These are phyloP conservation scores for Neurospora sp. DNA, from an alignment of 495 filamentous ascomycete genomes.

Conservation along the genomic window DNA sequence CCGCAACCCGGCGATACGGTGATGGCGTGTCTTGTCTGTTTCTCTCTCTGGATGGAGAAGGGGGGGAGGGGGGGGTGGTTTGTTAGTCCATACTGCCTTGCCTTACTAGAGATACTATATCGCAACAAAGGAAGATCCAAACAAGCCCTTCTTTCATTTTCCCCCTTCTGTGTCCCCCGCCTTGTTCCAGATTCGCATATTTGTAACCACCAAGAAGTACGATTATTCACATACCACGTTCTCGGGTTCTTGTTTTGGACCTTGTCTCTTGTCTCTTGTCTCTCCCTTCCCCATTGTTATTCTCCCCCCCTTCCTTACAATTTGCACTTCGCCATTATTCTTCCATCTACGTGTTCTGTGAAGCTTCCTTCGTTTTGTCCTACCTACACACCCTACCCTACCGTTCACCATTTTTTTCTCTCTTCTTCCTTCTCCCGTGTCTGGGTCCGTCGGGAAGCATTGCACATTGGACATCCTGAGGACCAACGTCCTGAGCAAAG, in stretches of 20 bases:
- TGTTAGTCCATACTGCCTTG: neutral
- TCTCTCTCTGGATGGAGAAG: neutral
- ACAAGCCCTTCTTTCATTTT: neutral
- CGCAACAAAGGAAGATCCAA: neutral
- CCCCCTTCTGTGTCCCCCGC: neutral
- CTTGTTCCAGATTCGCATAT: neutral
- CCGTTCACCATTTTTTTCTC: neutral
- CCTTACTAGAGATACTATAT: no score
- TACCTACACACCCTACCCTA: neutral
- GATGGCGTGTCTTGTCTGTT: neutral
- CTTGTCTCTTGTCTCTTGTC: neutral
- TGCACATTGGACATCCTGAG: neutral
- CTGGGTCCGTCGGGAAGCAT: neutral
- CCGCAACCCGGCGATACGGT: neutral
- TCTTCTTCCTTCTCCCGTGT: neutral
- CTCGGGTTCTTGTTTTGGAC: neutral
- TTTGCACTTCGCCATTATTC: neutral
- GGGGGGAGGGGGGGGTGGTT: no score
- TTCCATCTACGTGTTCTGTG: neutral
- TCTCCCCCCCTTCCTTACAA: neutral
- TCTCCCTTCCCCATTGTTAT: conserved; percentile 9
- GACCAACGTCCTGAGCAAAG: neutral
- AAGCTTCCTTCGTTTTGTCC: neutral
- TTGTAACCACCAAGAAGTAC: neutral
- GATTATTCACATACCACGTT: neutral